Base-by-base conservation (phyloP, 495 filamentous ascomycete genomes). In the Cairneyella variabilis region DNA sequence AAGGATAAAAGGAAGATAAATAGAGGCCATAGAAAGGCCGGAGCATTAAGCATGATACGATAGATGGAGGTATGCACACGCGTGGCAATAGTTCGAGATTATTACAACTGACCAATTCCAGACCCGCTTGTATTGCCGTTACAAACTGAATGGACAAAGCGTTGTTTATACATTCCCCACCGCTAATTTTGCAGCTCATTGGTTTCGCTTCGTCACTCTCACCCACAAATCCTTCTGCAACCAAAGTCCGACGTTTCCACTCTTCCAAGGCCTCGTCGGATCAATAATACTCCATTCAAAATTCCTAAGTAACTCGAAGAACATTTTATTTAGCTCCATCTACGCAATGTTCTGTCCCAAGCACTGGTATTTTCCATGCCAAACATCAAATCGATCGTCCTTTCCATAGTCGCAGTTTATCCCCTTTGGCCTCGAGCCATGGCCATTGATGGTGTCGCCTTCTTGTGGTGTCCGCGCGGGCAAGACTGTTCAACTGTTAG, bases 271-370 rank as follows among this genome's bases (percentile, higher is more conserved):
- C 28, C 56, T 62, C 38, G 61, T 65, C 5, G 77, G 77, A 59
- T 77, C 74, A 32, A 70, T 66, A 6, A 82, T 54, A 9, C 73
- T 68, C 38, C 80, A 70, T 46, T 84, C 78, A 44, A 80, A 82
- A 25, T 67, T 67, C n/a, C 77, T 70, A 22, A 83, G 53, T 10
- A 82, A 65, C 79, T 80, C 48, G 26, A 82, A 71, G 43, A 82
- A 68, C 2, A 74, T 57, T 67, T 85, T 85, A 37, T 72, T 71
- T 23, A 80, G 53, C 62, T 82, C 72, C 39, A 77, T 9, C 26
- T 64, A 63, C 1, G 72, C 73, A 27, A 78, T 56, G 9, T 54
- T 51, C 63, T 77, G 73, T 21, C 76, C 76, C 23, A 71, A 58
- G 39, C 75, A 79, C 22, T 51, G 56, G 58, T 65, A 77, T 20